phyloP scores from a whole-genome alignment of 179 eudicot genomes.

The Pouteria campechiana region DNA sequence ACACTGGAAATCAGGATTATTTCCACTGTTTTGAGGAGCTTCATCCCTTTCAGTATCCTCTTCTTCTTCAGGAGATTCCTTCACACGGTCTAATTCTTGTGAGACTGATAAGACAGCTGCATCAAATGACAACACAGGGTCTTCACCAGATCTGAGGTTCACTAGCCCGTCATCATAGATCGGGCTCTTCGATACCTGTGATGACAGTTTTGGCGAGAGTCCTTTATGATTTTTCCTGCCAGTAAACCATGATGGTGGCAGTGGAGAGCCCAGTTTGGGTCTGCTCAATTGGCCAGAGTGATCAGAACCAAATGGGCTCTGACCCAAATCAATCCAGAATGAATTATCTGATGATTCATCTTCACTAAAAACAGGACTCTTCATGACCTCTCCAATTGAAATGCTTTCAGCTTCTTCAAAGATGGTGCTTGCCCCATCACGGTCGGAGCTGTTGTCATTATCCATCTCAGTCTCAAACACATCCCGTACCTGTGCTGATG shows the following conservation, averaged over 20 bases:
- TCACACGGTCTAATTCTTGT: constrained; percentile 35
- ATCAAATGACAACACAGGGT: constrained; percentile 65
- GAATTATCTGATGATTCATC: constrained; percentile 77
- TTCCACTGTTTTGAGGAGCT: not conserved
- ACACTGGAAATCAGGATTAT: constrained; percentile 12
- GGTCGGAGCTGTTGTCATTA: constrained; percentile 66
- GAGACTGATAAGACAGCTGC: constrained; percentile 82
- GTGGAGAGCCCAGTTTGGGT: constrained; percentile 42
- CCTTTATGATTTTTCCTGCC: constrained; percentile 43
- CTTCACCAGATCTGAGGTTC: constrained; percentile 10
- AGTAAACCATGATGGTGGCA: constrained; percentile 57
- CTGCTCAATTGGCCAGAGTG: constrained; percentile 28
- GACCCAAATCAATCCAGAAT: constrained; percentile 55
- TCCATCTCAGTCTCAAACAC: constrained; percentile 64
- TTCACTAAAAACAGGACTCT: constrained; percentile 68
- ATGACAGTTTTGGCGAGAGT: constrained; percentile 41
- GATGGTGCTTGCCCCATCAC: constrained; percentile 40
- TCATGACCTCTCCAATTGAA: constrained; percentile 75
- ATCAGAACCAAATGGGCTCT: constrained; percentile 40
- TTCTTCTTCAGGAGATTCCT: constrained; percentile 26
- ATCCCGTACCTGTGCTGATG: constrained; percentile 63
- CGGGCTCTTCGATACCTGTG: constrained; percentile 36
- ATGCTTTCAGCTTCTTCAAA: constrained; percentile 49
- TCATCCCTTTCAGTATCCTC: constrained; percentile 4
- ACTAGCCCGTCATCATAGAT: constrained; percentile 30